A percentile compares a stretch with the other conserved stretches of the same genome.
Evolutionary conservation across 257 asterid genomes (phyloP).

Genomic region (Nicotiana tomentosiformis): DNA sequence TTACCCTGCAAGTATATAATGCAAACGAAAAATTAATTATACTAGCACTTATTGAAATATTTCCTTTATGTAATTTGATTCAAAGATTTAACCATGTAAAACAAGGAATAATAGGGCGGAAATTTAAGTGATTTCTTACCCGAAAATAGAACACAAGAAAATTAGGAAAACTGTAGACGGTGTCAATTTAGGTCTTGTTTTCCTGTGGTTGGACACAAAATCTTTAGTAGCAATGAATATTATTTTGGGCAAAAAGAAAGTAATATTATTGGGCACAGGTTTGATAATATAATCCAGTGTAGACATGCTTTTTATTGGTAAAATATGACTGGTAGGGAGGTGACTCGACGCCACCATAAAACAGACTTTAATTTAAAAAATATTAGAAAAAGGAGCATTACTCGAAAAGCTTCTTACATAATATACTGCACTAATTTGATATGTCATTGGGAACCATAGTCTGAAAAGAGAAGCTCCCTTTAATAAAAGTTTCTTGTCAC

Average conservation of each 20-base stretch:
- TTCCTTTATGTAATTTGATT: not conserved
- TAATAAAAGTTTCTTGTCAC: not conserved
- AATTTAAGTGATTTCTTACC: conserved; percentile 30
- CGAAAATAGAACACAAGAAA: conserved; percentile 64
- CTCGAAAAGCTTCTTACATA: not conserved
- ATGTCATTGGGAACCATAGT: not conserved
- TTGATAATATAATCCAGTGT: too few relatives aligned
- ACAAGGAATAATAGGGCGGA: not conserved
- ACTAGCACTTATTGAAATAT: not conserved
- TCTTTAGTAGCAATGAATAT: not conserved
- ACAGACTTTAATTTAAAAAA: not conserved
- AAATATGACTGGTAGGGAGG: not conserved
- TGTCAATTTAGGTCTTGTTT: conserved; percentile 59
- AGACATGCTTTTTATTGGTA: not conserved
- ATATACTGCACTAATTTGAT: not conserved
- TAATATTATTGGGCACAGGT: too few relatives aligned
- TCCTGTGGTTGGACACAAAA: conserved; percentile 39
- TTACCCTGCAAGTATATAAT: conserved; percentile 41
- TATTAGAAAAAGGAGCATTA: not conserved
- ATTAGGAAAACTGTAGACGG: conserved; percentile 50
- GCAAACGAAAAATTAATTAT: not conserved
- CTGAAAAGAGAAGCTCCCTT: not conserved
- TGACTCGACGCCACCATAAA: not conserved
- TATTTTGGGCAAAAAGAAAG: too few relatives aligned
- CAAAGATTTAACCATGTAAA: not conserved